phyloP scores from a whole-genome alignment of 2,329 filamentous ascomycete species.

The Calonectria henricotiae region DNA sequence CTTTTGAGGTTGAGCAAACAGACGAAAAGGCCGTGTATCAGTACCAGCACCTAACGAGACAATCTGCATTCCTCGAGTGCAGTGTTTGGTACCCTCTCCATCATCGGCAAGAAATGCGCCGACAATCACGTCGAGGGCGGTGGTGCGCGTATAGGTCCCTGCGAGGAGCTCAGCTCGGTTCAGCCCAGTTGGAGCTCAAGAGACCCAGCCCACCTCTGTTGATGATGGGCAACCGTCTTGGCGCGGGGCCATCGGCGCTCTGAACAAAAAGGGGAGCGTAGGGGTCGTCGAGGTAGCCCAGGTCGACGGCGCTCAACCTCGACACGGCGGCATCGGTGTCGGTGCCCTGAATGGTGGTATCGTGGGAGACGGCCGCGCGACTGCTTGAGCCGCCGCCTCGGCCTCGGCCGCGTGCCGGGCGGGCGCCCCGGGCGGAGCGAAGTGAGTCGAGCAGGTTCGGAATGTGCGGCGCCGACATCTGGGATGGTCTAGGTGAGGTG shows the following conservation, averaged over 20 bases:
- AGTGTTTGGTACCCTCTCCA: constrained; percentile 49
- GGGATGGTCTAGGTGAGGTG: constrained; percentile 21
- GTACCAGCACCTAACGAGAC: constrained; percentile 95
- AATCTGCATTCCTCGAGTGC: constrained; percentile 76
- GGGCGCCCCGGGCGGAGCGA: constrained; percentile 61
- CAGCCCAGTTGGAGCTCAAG: constrained; percentile 15
- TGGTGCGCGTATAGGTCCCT: constrained; percentile 95
- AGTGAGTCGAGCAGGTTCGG: constrained; percentile 80
- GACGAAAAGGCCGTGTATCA: constrained; percentile 88
- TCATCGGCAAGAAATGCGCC: constrained; percentile 75
- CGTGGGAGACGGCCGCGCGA: constrained; percentile 66
- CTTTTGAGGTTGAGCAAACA: constrained; percentile 68
- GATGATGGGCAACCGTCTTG: constrained; percentile 88
- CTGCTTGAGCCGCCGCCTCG: constrained; percentile 56
- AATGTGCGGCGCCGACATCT: constrained; percentile 82
- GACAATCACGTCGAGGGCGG: constrained; percentile 85
- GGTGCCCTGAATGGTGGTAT: constrained; percentile 87
- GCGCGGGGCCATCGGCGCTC: constrained; percentile 62
- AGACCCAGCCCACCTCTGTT: constrained; percentile 80
- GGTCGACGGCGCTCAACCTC: constrained; percentile 87
- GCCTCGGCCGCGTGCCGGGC: constrained; percentile 46
- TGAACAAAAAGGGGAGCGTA: constrained; percentile 83
- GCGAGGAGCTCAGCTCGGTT: constrained; percentile 42
- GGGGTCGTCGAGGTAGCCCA: constrained; percentile 88
- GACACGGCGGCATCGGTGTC: constrained; percentile 94